Conservation (phyloP, 441 rosid genomes). For the Rhodomyrtus psidioides region DNA sequence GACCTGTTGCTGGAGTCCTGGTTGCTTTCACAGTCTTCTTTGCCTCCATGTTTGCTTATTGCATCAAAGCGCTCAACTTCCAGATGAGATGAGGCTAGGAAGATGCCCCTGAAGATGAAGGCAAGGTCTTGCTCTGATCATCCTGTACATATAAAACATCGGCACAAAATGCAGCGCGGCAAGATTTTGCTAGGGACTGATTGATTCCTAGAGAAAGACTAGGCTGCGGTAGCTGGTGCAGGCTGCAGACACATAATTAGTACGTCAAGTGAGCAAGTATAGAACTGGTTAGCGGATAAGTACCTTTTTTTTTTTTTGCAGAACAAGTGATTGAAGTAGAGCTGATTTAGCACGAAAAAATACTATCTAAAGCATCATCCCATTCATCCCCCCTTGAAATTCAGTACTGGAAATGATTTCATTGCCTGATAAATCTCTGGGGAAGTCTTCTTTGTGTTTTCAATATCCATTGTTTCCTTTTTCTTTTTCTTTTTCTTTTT, state of each 20-base stretch:
- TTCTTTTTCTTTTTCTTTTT: neutral
- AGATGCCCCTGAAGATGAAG: neutral
- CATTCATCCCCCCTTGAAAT: too few relatives aligned
- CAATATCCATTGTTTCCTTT: too few relatives aligned
- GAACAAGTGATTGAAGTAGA: neutral
- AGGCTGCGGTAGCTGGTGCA: neutral
- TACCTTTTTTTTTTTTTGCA: neutral
- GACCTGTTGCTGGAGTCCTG: slow-evolving; percentile 56
- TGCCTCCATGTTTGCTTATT: slow-evolving; percentile 58
- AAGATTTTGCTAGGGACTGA: neutral
- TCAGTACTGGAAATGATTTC: neutral
- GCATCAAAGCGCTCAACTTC: slow-evolving; percentile 69
- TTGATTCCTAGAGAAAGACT: neutral
- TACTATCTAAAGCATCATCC: neutral
- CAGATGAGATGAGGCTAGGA: slow-evolving; percentile 37
- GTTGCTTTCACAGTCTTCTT: slow-evolving; percentile 59
- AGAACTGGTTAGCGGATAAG: neutral
- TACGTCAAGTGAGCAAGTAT: neutral
- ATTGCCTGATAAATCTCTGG: neutral
- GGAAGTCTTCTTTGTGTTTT: neutral
- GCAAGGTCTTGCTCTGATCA: neutral
- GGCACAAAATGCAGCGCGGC: neutral
- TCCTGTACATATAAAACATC: neutral
- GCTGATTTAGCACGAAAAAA: neutral
- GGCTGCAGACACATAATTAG: neutral